phyloP scores from a whole-genome alignment of 768 basidiomycete genomes.

The Terana coerulea region DNA sequence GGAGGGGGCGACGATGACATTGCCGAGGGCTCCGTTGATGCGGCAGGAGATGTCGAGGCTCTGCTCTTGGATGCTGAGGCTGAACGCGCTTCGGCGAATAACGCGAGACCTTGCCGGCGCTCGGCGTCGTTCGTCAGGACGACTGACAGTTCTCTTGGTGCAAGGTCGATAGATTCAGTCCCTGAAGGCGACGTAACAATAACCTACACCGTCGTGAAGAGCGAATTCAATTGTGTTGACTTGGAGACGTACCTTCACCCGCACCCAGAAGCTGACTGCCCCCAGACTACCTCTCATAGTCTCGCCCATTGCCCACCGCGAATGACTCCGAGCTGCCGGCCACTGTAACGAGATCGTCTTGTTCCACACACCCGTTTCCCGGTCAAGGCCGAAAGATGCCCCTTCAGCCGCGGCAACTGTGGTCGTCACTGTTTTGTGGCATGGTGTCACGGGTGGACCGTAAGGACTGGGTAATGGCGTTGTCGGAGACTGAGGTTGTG shows the following conservation, averaged over 20 bases:
- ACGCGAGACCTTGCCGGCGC: constrained; percentile 58
- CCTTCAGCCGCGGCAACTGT: constrained; percentile 37
- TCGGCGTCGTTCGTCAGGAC: constrained; percentile 71
- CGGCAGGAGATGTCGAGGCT: constrained; percentile 19
- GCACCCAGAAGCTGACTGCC: constrained; percentile 65
- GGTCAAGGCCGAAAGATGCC: constrained; percentile 43
- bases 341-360: constrained; percentile 69
- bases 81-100: constrained; percentile 44
- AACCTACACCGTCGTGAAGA: constrained; percentile 30
- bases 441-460: background rate
- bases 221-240: constrained; percentile 15
- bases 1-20: background rate
- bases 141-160: constrained; percentile 60
- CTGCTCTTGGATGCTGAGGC: constrained; percentile 12
- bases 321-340: constrained; percentile 64
- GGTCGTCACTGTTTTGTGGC: constrained; percentile 42
- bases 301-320: constrained; percentile 79
- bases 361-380: constrained; percentile 50
- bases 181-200: constrained; percentile 47
- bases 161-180: constrained; percentile 66
- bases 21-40: background rate
- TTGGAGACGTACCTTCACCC: constrained; percentile 51
- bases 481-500: constrained; percentile 7
- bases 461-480: constrained; percentile 8
- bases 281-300: constrained; percentile 63